Evolutionary conservation across 345 rosid species (phyloP).

Genomic region (Hirschfeldia incana): DNA sequence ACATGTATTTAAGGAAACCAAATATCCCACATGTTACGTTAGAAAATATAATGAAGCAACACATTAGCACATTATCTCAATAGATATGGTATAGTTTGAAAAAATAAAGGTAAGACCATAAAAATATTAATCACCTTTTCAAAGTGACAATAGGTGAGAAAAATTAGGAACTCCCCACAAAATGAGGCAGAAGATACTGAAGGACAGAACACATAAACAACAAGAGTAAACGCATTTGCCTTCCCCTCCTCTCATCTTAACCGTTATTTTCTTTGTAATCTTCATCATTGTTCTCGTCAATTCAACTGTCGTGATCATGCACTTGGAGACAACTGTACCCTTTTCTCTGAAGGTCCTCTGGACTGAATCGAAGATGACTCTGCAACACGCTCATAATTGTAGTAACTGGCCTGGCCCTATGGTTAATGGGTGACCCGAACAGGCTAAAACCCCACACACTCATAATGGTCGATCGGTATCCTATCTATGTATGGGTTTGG

Average conservation of each 20-base stretch:
- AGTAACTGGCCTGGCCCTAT: conserved; percentile 68
- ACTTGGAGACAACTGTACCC: conserved; percentile 57
- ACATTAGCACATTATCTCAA: no score
- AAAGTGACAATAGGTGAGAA: conserved; percentile 63
- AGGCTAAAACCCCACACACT: conserved; percentile 64
- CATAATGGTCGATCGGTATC: conserved; percentile 44
- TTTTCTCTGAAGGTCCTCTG: conserved; percentile 59
- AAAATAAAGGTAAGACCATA: no score
- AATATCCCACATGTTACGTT: no score
- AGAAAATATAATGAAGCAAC: no score
- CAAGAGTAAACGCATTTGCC: conserved; percentile 47
- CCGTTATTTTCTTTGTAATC: conserved; percentile 39
- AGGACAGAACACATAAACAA: conserved; percentile 51
- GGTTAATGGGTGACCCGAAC: conserved; percentile 58
- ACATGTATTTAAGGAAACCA: no score
- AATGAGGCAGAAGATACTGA: conserved; percentile 64
- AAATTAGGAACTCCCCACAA: conserved; percentile 78
- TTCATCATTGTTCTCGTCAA: conserved; percentile 13
- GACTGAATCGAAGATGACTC: conserved; percentile 73
- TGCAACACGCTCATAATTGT: conserved; percentile 57
- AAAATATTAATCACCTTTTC: conserved; percentile 44
- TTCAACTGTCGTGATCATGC: conserved; percentile 15
- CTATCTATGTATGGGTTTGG: conserved; percentile 75
- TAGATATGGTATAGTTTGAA: no score
- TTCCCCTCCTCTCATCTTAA: conserved; percentile 13